phyloP scores from a whole-genome alignment of 2,329 filamentous ascomycete species.

The Parafenestella ontariensis region DNA sequence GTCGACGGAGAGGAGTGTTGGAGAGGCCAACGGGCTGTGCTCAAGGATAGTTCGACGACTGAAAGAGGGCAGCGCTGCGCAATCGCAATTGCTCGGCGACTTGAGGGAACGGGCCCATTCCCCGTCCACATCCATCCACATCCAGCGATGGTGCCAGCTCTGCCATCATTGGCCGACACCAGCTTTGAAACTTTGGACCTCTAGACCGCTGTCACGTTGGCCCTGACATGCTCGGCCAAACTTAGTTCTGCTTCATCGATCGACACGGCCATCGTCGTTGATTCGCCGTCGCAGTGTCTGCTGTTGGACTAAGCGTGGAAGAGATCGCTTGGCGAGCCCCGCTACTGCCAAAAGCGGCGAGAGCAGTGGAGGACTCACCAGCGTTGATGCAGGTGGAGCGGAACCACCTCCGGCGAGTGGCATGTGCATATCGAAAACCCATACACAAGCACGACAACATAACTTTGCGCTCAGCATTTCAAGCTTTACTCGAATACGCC shows the following conservation, averaged over 20 bases:
- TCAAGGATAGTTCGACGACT: slow-evolving; percentile 6
- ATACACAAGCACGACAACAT: background rate
- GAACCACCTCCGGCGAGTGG: no score
- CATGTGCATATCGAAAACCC: background rate
- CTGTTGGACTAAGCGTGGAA: background rate
- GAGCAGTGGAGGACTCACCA: slow-evolving; percentile 1
- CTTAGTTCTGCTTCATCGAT: slow-evolving; percentile 13
- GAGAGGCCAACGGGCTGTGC: slow-evolving; percentile 4
- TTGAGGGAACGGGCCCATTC: slow-evolving; percentile 13
- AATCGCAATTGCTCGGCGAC: slow-evolving; percentile 18
- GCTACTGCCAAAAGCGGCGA: slow-evolving; percentile 24
- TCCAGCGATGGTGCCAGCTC: background rate
- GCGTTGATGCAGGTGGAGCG: background rate
- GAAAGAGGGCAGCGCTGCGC: slow-evolving; percentile 3
- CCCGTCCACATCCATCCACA: slow-evolving; percentile 6
- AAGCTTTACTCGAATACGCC: no score
- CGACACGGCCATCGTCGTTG: slow-evolving; percentile 1
- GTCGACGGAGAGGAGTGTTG: background rate
- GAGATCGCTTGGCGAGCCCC: slow-evolving; percentile 19
- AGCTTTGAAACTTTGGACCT: slow-evolving; percentile 8
- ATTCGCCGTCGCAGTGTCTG: slow-evolving; percentile 10
- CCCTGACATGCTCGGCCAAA: slow-evolving; percentile 24
- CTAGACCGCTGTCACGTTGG: slow-evolving; percentile 17
- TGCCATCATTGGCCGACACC: slow-evolving; percentile 13
- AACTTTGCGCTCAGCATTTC: background rate